phyloP scores from a whole-genome alignment of 352 stramenopile species.

The Sclerospora graminicola region DNA sequence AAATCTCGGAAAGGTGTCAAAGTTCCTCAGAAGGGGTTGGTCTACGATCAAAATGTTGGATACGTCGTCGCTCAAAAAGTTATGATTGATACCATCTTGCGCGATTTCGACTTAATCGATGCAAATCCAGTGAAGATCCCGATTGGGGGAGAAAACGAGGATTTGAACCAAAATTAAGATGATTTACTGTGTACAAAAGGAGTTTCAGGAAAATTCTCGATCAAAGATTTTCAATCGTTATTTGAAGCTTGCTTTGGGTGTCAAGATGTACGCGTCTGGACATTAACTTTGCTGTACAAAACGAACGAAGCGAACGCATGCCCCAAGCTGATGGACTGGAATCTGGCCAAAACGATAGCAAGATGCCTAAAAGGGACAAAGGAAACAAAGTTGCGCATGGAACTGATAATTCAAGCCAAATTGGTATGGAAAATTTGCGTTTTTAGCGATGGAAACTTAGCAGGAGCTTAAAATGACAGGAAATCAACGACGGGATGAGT shows the following conservation, averaged over 20 bases:
- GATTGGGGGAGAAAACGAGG: background rate
- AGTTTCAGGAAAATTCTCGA: background rate
- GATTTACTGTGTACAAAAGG: too few species aligned
- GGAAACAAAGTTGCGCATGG: too few species aligned
- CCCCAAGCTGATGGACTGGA: too few species aligned
- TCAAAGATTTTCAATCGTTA: background rate
- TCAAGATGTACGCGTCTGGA: too few species aligned
- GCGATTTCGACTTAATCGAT: background rate
- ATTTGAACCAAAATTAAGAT: background rate
- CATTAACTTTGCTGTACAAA: background rate
- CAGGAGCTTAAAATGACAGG: background rate
- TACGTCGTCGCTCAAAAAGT: background rate
- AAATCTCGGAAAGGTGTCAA: constrained; percentile 15
- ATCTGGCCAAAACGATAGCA: too few species aligned
- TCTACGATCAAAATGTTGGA: background rate
- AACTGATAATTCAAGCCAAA: background rate
- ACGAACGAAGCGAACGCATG: background rate
- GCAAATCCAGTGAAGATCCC: background rate
- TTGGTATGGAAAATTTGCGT: background rate
- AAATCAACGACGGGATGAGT: background rate
- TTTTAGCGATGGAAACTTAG: background rate
- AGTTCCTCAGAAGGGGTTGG: constrained; percentile 14
- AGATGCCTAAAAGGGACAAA: too few species aligned
- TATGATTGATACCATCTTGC: background rate
- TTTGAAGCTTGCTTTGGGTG: background rate